Percentiles rank a stretch among this genome's conserved stretches.
phyloP scores from a whole-genome alignment of 371 early-diverging fungal species.

The Rhizopus stolonifer region DNA sequence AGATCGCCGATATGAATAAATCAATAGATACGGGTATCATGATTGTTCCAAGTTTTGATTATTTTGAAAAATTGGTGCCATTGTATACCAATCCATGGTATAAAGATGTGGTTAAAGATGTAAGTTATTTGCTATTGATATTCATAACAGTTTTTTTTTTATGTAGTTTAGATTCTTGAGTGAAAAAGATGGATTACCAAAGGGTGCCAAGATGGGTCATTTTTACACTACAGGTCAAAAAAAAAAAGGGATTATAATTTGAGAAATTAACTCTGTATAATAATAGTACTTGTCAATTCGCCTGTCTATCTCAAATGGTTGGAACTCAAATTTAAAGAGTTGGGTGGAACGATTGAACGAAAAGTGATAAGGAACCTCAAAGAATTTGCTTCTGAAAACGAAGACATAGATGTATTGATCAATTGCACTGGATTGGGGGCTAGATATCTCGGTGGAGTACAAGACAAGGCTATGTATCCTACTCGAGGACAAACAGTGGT shows the following conservation, averaged over 20 bases:
- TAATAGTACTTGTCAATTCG: conserved; percentile 54
- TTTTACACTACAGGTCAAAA: conserved; percentile 51
- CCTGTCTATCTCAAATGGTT: conserved; percentile 70
- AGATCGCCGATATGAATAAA: conserved; percentile 36
- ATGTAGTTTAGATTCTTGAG: conserved; percentile 22
- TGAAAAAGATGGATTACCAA: conserved; percentile 36
- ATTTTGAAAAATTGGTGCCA: conserved; percentile 42
- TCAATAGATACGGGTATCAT: conserved; percentile 45
- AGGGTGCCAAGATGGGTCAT: conserved; percentile 49
- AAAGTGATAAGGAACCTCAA: conserved; percentile 47
- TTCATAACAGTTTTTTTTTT: not conserved
- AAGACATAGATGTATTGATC: conserved; percentile 53
- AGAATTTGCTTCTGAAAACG: conserved; percentile 27
- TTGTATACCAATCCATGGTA: conserved; percentile 55
- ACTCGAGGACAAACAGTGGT: conserved; percentile 77
- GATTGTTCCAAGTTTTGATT: conserved; percentile 41
- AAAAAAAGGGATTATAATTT: too few relatives aligned
- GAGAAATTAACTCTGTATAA: too few relatives aligned
- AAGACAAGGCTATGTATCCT: conserved; percentile 63
- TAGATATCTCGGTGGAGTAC: conserved; percentile 63
- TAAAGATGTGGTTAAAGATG: conserved; percentile 47
- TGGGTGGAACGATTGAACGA: conserved; percentile 55
- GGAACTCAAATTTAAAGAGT: conserved; percentile 39
- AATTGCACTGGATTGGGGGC: conserved; percentile 79
- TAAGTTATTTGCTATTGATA: conserved; percentile 20